These are phyloP conservation scores for Eucalyptus albens DNA, from an alignment of 345 rosid genomes.

Conservation along the genomic window DNA sequence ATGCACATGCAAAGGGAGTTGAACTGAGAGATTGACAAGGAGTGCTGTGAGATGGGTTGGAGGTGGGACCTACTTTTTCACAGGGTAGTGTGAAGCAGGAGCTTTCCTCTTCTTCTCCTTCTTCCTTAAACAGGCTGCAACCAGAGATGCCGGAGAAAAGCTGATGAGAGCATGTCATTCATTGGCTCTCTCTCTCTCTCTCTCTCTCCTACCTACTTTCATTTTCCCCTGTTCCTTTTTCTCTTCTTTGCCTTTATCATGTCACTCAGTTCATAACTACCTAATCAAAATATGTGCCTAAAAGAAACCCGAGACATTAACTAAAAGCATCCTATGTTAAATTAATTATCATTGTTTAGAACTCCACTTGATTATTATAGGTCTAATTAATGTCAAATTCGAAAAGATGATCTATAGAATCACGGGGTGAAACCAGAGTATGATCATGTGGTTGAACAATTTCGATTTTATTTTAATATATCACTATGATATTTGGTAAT, in stretches of 20 bases:
- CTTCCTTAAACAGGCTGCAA: not conserved
- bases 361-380: not conserved
- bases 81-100: not conserved
- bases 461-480: not conserved
- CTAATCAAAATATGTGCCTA: not conserved
- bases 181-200: not conserved
- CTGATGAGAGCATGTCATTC: not conserved
- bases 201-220: not conserved
- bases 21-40: not conserved
- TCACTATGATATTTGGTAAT: not conserved
- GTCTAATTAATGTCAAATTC: not conserved
- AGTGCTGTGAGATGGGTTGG: not conserved
- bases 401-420: not conserved
- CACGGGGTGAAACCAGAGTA: rapidly evolving
- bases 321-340: not conserved
- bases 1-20: not conserved
- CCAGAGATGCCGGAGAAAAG: not conserved
- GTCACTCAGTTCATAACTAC: not conserved
- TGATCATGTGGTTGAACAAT: not conserved
- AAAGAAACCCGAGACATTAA: not conserved
- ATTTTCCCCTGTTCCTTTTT: not conserved
- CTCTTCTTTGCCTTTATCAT: not conserved
- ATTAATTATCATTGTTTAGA: not conserved
- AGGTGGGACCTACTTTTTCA: not conserved
- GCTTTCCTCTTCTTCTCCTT: not conserved